A percentile compares a stretch with the other conserved stretches of the same genome.
These are phyloP conservation scores for Rhizopus sp. DNA, from an alignment of 371 early-diverging fungal genomes.

Conservation along the genomic window DNA sequence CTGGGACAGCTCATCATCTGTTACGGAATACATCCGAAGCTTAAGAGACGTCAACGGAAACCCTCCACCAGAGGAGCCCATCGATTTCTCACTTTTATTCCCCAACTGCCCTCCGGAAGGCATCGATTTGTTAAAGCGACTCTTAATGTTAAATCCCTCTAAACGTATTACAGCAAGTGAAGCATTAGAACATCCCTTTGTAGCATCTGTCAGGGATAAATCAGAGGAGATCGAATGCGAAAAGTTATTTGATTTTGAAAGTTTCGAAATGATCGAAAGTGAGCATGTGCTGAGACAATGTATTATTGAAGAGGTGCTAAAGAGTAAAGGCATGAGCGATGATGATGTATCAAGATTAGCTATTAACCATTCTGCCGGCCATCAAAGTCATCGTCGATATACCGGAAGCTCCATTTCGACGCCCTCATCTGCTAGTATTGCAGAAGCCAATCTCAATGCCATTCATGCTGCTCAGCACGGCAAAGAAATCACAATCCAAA, in stretches of 20 bases:
- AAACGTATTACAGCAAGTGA: conserved; percentile 81
- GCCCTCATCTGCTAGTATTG: conserved; percentile 31
- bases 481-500: conserved; percentile 19
- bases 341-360: neutral
- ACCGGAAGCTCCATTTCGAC: conserved; percentile 48
- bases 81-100: conserved; percentile 46
- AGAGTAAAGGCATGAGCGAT: conserved; percentile 14
- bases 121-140: conserved; percentile 70
- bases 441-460: conserved; percentile 41
- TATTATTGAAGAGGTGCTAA: conserved; percentile 43
- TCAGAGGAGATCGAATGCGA: conserved; percentile 45
- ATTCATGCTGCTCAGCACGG: conserved; percentile 37
- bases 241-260: conserved; percentile 43
- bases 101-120: conserved; percentile 63
- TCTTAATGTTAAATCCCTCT: conserved; percentile 86
- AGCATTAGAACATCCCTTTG: conserved; percentile 82
- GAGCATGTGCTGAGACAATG: conserved; percentile 38
- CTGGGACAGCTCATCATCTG: conserved; percentile 45
- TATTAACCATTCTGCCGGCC: conserved; percentile 2
- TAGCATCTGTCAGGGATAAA: conserved; percentile 56
- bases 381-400: conserved; percentile 33
- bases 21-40: conserved; percentile 40
- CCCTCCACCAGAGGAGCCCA: conserved; percentile 46
- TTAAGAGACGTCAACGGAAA: conserved; percentile 57
- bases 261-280: conserved; percentile 46